These are phyloP conservation scores for Pythium plurisporium DNA, from an alignment of 352 stramenopile species.

Conservation along the genomic window DNA sequence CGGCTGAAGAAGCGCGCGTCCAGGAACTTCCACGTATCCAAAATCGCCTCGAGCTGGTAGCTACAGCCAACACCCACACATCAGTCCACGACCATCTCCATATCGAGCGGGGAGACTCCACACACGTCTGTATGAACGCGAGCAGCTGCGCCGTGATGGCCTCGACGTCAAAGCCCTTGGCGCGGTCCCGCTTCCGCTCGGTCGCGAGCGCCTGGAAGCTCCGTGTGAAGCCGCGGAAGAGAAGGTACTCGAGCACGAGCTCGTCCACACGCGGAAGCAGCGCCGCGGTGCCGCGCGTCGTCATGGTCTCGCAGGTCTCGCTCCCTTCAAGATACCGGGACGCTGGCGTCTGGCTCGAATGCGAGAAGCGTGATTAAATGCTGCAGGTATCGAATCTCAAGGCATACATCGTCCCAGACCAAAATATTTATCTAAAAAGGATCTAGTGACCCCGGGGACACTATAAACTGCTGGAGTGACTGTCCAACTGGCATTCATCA, in stretches of 20 bases:
- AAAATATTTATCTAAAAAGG: not conserved
- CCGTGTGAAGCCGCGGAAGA: constrained; percentile 84
- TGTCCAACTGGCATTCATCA: constrained; percentile 5
- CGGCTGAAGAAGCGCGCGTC: constrained; percentile 75
- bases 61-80: constrained; percentile 21
- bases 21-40: constrained; percentile 82
- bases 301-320: not conserved
- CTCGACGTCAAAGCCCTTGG: constrained; percentile 72
- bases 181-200: constrained; percentile 70
- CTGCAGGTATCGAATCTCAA: constrained; percentile 6
- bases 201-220: constrained; percentile 74
- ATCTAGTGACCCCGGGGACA: not conserved
- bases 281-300: constrained; percentile 30
- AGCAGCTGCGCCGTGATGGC: constrained; percentile 73
- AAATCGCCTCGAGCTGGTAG: constrained; percentile 67
- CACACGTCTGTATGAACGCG: constrained; percentile 48
- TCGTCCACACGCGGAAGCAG: constrained; percentile 78
- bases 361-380: constrained; percentile 5
- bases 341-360: not conserved
- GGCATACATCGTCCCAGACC: not conserved
- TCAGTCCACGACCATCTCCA: not conserved
- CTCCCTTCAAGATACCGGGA: constrained; percentile 14
- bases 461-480: not conserved
- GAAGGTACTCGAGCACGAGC: constrained; percentile 83
- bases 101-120: not conserved